Evolutionary conservation across 179 eudicot genomes (phyloP), one percentile per base, ranked within the genome.

Genomic region (Amaranthus tricolor): DNA sequence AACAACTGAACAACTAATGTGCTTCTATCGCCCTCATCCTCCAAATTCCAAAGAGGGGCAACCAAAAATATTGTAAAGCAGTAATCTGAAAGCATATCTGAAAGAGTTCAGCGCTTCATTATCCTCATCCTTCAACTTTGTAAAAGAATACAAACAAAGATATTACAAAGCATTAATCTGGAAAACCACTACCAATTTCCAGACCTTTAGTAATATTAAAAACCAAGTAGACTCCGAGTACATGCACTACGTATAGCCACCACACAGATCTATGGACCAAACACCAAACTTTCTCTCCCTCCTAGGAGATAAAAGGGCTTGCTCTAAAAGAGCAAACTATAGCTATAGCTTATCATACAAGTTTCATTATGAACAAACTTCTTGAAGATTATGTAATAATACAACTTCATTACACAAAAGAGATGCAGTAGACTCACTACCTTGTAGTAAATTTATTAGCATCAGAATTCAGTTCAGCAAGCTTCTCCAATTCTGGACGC

Each of bases 371-470:
- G 44, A 44, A 3, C 19, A 21, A 43, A 60, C 20, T 54, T 20
- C 59, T 9, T 11, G 3, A 54, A 69, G 9, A 65, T 31, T 56
- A 21, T 24, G 14, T 53, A 57, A 49, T 63, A 49, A 68, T 50
- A 9, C 49, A 49, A 43, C 48, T n/a, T 48, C 7, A 59, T 24
- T 5, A 55, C 66, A 20, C 62, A 20, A 17, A 50, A 52, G 52
- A 0, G 50, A 73, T 45, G 64, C 47, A 62, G 44, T 47, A 70
- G 52, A 69, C 14, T 70, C 40, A 81, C 82, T 84, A 94, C 98
- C 97, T 82, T 55, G 90, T 73, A 64, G 80, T 82, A 20, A 91
- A 84, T 81, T 80, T 84, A 56, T 86, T 79, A 45, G 94, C 89
- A 68, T 89, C 91, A 69, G 89, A 82, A 20, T 81, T 80, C 71